phyloP scores from a whole-genome alignment of 768 basidiomycete species.

The Pseudohyphozyma bogoriensis region DNA sequence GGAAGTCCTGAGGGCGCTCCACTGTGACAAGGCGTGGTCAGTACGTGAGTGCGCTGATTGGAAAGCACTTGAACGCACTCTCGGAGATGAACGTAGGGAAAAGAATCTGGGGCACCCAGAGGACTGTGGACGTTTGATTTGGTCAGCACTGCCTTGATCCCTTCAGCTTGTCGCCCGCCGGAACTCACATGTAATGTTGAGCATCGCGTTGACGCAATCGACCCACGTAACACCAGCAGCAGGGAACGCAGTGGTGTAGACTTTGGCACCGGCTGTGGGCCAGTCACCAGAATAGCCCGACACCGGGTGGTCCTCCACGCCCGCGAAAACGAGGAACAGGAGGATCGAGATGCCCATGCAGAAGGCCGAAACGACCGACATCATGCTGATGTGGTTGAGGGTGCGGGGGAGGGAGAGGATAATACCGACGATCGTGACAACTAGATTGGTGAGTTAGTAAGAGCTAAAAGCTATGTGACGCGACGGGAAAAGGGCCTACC shows the following conservation, averaged over 20 bases:
- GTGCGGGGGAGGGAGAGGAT: constrained; percentile 43
- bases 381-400: constrained; percentile 39
- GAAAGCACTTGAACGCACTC: no score
- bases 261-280: constrained; percentile 6
- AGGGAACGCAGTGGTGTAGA: constrained; percentile 3
- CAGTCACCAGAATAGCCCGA: constrained; percentile 38
- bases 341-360: constrained; percentile 46
- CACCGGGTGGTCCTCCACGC: constrained; percentile 42
- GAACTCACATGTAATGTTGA: constrained; percentile 26
- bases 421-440: constrained; percentile 12
- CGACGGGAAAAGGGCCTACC: constrained; percentile 29
- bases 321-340: constrained; percentile 44
- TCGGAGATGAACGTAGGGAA: constrained; percentile 30
- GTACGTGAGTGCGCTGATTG: no score
- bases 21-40: no score
- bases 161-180: no score
- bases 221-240: constrained; percentile 17
- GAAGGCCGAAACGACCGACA: constrained; percentile 37
- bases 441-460: constrained; percentile 40
- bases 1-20: constrained; percentile 28
- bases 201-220: constrained; percentile 18
- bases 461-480: constrained; percentile 36
- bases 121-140: no score
- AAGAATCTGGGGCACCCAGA: constrained; percentile 26
- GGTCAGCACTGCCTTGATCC: no score